Evolutionary conservation across 1,284 basidiomycete species (phyloP).

Genomic region (Trichosporon coremiiforme): DNA sequence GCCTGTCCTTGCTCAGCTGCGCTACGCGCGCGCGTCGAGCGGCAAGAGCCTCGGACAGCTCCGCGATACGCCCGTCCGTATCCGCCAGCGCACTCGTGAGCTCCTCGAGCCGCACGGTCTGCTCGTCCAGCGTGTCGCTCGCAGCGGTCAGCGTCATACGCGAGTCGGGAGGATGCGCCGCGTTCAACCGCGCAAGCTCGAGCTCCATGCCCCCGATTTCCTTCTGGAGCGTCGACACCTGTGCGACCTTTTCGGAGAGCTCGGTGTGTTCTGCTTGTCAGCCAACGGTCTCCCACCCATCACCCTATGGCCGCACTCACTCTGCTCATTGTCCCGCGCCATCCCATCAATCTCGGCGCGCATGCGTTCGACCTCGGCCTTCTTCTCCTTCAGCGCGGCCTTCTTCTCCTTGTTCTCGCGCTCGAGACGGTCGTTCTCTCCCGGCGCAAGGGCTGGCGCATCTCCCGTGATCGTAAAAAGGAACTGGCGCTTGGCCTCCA

Average conservation of each 20-base stretch:
- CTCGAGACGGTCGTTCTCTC: conserved; percentile 63
- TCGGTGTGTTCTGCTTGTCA: conserved; percentile 38
- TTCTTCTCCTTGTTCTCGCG: conserved; percentile 69
- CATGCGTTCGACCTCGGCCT: conserved; percentile 65
- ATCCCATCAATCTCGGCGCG: conserved; percentile 63
- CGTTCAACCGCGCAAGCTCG: conserved; percentile 71
- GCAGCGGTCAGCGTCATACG: conserved; percentile 73
- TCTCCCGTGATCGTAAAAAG: conserved; percentile 77
- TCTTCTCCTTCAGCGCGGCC: conserved; percentile 65
- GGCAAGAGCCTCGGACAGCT: conserved; percentile 58
- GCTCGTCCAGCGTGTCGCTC: conserved; percentile 68
- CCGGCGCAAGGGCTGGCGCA: conserved; percentile 59
- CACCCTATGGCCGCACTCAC: too few species aligned
- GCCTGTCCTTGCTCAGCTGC: conserved; percentile 63
- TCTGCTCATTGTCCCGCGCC: conserved; percentile 40
- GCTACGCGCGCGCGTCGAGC: conserved; percentile 58
- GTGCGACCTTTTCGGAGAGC: conserved; percentile 57
- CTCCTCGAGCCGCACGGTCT: conserved; percentile 72
- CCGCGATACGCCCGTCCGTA: conserved; percentile 60
- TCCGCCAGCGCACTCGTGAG: conserved; percentile 64
- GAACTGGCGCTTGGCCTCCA: conserved; percentile 83
- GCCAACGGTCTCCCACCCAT: too few species aligned
- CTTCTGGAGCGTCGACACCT: conserved; percentile 66
- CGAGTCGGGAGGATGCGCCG: conserved; percentile 69
- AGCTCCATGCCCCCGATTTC: conserved; percentile 78